Base-by-base conservation (phyloP, 176 grass and related monocot species). In the Oryza glumipatula region DNA sequence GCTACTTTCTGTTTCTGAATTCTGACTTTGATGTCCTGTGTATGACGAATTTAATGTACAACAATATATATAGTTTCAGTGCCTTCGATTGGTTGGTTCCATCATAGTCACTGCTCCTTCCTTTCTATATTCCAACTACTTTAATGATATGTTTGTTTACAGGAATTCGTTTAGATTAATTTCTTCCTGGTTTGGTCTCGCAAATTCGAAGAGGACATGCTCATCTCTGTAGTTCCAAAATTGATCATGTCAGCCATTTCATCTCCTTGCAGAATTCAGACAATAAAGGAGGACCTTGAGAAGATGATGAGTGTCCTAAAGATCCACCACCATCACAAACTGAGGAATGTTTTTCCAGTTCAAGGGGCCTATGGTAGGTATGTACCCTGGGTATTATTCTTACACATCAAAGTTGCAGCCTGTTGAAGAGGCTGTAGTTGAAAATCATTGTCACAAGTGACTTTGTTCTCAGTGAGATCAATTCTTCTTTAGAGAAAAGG, bases 211-310 rank as follows among this genome's bases (percentile, higher is more conserved):
- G 65, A 44, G 65, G 76, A 89, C 12, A 58, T 39, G 21, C 43
- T 71, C 9, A 83, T 78, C 44, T 78, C 16, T 72, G 66, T 66
- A 52, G 79, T 65, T 33, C 6, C 41, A 35, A 30, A 56, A 11
- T 28, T 76, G 61, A 84, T 74, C 60, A 74, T 3, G 4, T 69
- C 33, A 61, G 61, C 69, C 63, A 39, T 12, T 84, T 69, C 76
- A 75, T 89, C 76, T 80, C 69, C 14, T 83, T 77, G 5, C 1
- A 54, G 7, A 54, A 0, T 77, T 11, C 1, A 54, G 7, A 54
- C 8, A 9, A 54, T 4, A 54, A 17, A 54, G 14, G 16, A 54
- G 13, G 48, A 15, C 48, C 48, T 51, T 51, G 48, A 51, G 11
- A 51, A 4, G 36, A 4, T 38, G 36, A 38, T 38, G 36, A 38